These are phyloP conservation scores for Balakata baccata DNA, from an alignment of 345 rosid genomes.

Conservation along the genomic window DNA sequence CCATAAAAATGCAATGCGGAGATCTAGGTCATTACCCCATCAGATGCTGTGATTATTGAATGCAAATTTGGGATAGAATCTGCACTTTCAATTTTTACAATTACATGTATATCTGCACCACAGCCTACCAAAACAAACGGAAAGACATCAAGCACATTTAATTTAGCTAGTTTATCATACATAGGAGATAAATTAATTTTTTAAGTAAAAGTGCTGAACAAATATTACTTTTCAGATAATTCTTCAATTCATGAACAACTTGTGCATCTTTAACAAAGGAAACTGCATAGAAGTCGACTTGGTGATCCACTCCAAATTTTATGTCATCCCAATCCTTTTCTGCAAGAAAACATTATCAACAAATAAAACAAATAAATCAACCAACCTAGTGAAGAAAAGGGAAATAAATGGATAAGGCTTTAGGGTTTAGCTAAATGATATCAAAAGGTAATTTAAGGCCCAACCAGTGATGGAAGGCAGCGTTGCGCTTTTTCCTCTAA, in stretches of 20 bases:
- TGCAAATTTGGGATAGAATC: slow-evolving; percentile 93
- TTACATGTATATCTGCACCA: slow-evolving; percentile 85
- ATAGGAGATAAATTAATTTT: slow-evolving; percentile 6
- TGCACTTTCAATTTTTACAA: slow-evolving; percentile 91
- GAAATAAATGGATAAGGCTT: background rate
- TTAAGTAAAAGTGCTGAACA: background rate
- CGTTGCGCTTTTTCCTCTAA: slow-evolving; percentile 96
- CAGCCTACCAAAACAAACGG: slow-evolving; percentile 46
- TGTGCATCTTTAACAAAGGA: slow-evolving; percentile 97
- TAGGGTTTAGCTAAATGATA: background rate
- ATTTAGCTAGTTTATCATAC: background rate
- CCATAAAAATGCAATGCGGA: slow-evolving; percentile 18
- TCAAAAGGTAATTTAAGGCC: slow-evolving; percentile 16
- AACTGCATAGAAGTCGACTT: slow-evolving; percentile 96
- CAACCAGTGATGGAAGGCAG: slow-evolving; percentile 94
- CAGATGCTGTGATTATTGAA: slow-evolving; percentile 96
- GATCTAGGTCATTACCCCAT: slow-evolving; percentile 64
- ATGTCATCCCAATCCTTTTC: slow-evolving; percentile 99
- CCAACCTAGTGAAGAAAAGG: background rate
- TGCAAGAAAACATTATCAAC: slow-evolving; percentile 34
- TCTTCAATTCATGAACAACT: slow-evolving; percentile 97
- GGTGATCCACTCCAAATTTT: slow-evolving; percentile 93
- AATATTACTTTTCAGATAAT: slow-evolving; percentile 64
- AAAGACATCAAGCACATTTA: slow-evolving; percentile 13
- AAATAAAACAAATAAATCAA: slow-evolving; percentile 1